These are phyloP conservation scores for Pseudozyma thailandica DNA, from an alignment of 1,284 basidiomycete species.

Conservation along the genomic window DNA sequence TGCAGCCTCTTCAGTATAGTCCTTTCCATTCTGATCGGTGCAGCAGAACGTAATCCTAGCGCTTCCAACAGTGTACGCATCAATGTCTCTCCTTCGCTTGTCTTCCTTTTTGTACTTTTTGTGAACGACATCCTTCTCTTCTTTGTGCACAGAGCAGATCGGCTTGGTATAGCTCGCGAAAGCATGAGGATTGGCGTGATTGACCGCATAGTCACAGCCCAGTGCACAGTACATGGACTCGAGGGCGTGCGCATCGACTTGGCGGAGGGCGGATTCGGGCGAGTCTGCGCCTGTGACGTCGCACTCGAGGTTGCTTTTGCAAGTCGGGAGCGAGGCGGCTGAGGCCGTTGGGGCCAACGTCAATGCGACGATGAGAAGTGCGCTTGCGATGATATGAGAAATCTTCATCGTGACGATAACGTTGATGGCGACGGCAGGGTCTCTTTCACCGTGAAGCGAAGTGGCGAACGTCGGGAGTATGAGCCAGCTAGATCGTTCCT, in stretches of 20 bases:
- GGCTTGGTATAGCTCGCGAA: slow-evolving; percentile 14
- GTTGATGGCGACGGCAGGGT: background rate
- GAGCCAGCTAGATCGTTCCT: too few species aligned
- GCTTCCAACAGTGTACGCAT: slow-evolving; percentile 26
- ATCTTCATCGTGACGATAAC: slow-evolving; percentile 7
- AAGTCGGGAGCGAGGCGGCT: background rate
- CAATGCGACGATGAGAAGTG: background rate
- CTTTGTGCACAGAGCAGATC: slow-evolving; percentile 29
- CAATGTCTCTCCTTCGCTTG: slow-evolving; percentile 25
- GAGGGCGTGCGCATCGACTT: slow-evolving; percentile 30
- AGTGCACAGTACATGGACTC: slow-evolving; percentile 22
- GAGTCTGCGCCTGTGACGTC: slow-evolving; percentile 17
- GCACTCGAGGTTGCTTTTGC: slow-evolving; percentile 21
- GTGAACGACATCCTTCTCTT: slow-evolving; percentile 13
- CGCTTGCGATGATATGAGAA: background rate
- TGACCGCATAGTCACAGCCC: slow-evolving; percentile 34
- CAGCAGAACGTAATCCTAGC: slow-evolving; percentile 32
- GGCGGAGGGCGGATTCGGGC: slow-evolving; percentile 32
- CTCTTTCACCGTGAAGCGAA: background rate
- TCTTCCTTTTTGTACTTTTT: slow-evolving; percentile 18
- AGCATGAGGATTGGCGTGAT: slow-evolving; percentile 7
- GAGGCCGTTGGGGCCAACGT: background rate
- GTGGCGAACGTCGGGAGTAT: background rate
- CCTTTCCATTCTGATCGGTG: slow-evolving; percentile 4
- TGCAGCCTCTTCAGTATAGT: slow-evolving; percentile 22